phyloP scores from a whole-genome alignment of 805 yeast species.

The Blastobotrys americana region DNA sequence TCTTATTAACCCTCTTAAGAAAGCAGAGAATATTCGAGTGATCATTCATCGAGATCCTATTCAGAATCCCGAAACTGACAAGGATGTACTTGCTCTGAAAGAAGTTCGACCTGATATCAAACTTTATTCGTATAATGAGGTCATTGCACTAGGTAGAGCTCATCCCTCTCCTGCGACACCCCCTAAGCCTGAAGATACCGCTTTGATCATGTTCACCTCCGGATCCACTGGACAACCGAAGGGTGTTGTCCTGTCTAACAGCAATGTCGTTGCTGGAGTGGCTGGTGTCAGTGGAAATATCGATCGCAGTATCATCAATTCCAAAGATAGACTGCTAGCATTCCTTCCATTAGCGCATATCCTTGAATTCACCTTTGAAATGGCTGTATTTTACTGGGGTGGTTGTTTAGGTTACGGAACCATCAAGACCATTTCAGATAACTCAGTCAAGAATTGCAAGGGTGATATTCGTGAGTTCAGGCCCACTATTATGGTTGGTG shows the following conservation, averaged over 20 bases:
- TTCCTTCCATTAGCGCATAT: slow-evolving; percentile 96
- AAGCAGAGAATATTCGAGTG: slow-evolving; percentile 52
- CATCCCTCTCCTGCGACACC: slow-evolving; percentile 37
- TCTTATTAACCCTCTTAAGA: slow-evolving; percentile 64
- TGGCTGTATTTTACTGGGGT: slow-evolving; percentile 81
- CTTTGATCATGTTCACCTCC: slow-evolving; percentile 82
- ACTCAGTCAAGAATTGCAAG: slow-evolving; percentile 72
- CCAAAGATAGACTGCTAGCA: slow-evolving; percentile 68
- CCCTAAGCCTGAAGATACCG: slow-evolving; percentile 51
- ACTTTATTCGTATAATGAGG: slow-evolving; percentile 58
- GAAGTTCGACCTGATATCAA: slow-evolving; percentile 70
- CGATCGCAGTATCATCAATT: slow-evolving; percentile 41
- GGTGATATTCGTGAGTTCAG: slow-evolving; percentile 82
- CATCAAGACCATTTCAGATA: slow-evolving; percentile 83
- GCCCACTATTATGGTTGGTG: slow-evolving; percentile 96
- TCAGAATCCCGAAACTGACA: slow-evolving; percentile 55
- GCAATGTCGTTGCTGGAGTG: slow-evolving; percentile 71
- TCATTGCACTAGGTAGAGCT: slow-evolving; percentile 54
- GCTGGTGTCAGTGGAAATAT: slow-evolving; percentile 73
- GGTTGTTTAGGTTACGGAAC: slow-evolving; percentile 80
- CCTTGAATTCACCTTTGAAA: slow-evolving; percentile 85
- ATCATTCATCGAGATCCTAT: slow-evolving; percentile 66
- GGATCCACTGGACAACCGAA: slow-evolving; percentile 83
- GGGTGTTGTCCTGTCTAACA: slow-evolving; percentile 67
- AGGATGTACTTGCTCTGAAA: slow-evolving; percentile 44